Percentiles rank a stretch among this genome's conserved stretches.
These are phyloP conservation scores for Colletotrichum brevisporum DNA, from an alignment of 2,329 filamentous ascomycete genomes.

Conservation along the genomic window DNA sequence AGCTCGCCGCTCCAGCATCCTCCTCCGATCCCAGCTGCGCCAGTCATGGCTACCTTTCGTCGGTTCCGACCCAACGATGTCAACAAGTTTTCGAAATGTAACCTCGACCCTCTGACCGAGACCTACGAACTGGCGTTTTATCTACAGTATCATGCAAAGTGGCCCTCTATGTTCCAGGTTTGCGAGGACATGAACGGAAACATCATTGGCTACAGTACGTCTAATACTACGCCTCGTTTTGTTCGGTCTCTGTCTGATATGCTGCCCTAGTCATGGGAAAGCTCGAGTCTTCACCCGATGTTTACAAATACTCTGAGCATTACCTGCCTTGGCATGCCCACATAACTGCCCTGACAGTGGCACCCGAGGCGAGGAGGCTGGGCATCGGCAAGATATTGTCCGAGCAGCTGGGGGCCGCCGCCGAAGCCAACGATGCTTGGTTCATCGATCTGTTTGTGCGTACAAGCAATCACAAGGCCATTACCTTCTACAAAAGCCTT, in stretches of 20 bases:
- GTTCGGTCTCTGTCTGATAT: slow-evolving; percentile 45
- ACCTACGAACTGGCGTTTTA: slow-evolving; percentile 98
- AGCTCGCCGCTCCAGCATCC: neutral
- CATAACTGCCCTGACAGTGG: slow-evolving; percentile 94
- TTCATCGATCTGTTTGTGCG: slow-evolving; percentile 97
- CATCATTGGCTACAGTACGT: slow-evolving; percentile 92
- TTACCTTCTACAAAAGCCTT: slow-evolving; percentile 89
- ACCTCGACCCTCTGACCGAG: slow-evolving; percentile 96
- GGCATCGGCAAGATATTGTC: slow-evolving; percentile 90
- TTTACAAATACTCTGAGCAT: slow-evolving; percentile 82
- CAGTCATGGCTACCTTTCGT: slow-evolving; percentile 83
- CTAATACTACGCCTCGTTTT: slow-evolving; percentile 28
- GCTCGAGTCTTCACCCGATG: slow-evolving; percentile 86
- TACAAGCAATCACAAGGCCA: slow-evolving; percentile 88
- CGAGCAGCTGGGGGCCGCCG: slow-evolving; percentile 83
- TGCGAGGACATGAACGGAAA: slow-evolving; percentile 89
- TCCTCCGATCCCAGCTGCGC: neutral
- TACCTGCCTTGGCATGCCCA: slow-evolving; percentile 99
- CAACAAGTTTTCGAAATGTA: slow-evolving; percentile 92
- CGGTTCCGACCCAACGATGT: slow-evolving; percentile 88
- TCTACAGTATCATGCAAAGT: slow-evolving; percentile 94
- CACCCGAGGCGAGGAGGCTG: slow-evolving; percentile 85
- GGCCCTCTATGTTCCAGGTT: slow-evolving; percentile 94
- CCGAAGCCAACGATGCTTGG: slow-evolving; percentile 87
- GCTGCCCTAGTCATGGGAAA: slow-evolving; percentile 88